A percentile compares a stretch with the other conserved stretches of the same genome.
Conservation (phyloP, 805 yeast genomes). For the Sugiyamaella marilandica region DNA sequence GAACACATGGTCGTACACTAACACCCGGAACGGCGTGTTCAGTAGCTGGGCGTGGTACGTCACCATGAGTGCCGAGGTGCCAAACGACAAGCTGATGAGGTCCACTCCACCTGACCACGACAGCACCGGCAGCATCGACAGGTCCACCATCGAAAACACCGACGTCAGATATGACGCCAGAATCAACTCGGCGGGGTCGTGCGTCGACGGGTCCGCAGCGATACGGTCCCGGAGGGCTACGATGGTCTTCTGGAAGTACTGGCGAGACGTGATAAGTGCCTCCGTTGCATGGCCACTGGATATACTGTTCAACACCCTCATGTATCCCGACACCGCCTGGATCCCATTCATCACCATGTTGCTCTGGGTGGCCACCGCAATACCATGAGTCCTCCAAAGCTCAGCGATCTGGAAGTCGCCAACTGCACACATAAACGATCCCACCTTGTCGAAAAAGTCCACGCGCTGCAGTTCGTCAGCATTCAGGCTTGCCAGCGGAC, state of each 20-base stretch:
- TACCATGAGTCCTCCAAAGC: background rate
- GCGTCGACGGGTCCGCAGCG: background rate
- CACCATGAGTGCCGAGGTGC: slow-evolving; percentile 1
- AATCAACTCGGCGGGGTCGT: slow-evolving; percentile 7
- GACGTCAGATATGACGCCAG: slow-evolving; percentile 2
- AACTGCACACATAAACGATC: background rate
- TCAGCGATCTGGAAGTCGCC: background rate
- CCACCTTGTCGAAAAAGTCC: background rate
- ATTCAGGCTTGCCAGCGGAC: background rate
- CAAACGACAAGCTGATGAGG: slow-evolving; percentile 5
- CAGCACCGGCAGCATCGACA: slow-evolving; percentile 2
- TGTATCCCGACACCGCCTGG: slow-evolving; percentile 4
- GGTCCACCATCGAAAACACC: slow-evolving; percentile 3
- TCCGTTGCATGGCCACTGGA: background rate
- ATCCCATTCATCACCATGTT: slow-evolving; percentile 7
- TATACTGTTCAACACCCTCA: background rate
- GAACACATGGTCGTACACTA: background rate
- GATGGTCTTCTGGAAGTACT: slow-evolving; percentile 4
- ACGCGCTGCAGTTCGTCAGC: background rate
- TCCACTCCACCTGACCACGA: slow-evolving; percentile 1
- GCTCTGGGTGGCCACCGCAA: background rate
- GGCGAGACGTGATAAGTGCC: background rate
- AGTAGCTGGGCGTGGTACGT: background rate
- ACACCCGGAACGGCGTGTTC: background rate
- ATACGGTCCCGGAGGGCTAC: background rate